phyloP scores from a whole-genome alignment of 176 grass and related monocot species.

The Oryza rufipogon region DNA sequence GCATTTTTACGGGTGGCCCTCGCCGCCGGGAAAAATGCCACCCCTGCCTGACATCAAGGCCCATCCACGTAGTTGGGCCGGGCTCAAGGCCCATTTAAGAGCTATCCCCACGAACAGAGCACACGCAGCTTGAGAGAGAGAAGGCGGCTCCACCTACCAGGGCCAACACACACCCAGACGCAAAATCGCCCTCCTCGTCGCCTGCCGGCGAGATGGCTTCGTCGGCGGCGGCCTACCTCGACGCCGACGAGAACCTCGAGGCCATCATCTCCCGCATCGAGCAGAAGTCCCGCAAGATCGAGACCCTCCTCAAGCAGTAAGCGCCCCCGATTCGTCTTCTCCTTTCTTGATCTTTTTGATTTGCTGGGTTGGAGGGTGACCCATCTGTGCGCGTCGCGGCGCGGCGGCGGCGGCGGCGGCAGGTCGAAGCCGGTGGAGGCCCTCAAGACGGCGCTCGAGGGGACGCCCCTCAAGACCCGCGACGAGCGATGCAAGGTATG shows the following conservation, averaged over 20 bases:
- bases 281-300: conserved; percentile 99
- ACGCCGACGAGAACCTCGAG: conserved; percentile 84
- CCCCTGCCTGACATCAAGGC: too few relatives aligned
- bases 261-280: conserved; percentile 89
- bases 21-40: too few relatives aligned
- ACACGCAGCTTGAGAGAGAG: not conserved
- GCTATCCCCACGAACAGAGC: not conserved
- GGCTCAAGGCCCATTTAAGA: not conserved
- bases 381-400: too few relatives aligned
- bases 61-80: too few relatives aligned
- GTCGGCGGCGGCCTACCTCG: conserved; percentile 56
- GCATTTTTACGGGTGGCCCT: too few relatives aligned
- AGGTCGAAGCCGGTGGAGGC: conserved; percentile 96
- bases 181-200: not conserved
- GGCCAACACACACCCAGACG: conserved; percentile 4
- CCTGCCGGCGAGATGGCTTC: conserved; percentile 54
- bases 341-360: not conserved
- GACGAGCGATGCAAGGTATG: conserved; percentile 97
- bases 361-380: not conserved
- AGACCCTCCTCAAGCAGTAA: conserved; percentile 95
- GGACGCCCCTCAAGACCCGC: conserved; percentile 83
- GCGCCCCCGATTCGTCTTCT: not conserved
- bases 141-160: not conserved
- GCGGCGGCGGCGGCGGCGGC: not conserved
- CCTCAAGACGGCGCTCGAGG: conserved; percentile 95